Conservation (phyloP, 1,139 yeast genomes). For the Keqinozyma sinolaborantium region DNA sequence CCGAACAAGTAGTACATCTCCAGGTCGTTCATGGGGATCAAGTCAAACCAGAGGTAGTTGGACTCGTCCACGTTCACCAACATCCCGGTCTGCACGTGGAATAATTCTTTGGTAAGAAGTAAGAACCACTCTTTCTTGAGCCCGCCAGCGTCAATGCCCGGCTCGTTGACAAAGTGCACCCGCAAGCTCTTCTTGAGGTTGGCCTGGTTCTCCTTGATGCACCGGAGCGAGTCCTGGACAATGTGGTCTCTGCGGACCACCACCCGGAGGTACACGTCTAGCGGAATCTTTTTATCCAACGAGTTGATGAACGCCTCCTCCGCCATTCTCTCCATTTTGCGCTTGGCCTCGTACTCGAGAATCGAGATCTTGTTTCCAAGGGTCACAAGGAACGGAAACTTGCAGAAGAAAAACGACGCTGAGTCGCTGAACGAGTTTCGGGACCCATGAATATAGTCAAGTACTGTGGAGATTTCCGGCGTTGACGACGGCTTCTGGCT, state of each 20-base stretch:
- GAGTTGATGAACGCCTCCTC: conserved; percentile 86
- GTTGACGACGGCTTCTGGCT: conserved; percentile 8
- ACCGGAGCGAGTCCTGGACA: conserved; percentile 71
- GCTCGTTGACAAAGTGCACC: conserved; percentile 80
- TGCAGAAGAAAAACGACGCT: conserved; percentile 60
- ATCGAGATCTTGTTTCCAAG: conserved; percentile 79
- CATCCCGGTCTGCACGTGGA: conserved; percentile 64
- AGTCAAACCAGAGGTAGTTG: conserved; percentile 70
- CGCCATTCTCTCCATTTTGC: conserved; percentile 83
- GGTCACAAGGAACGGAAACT: conserved; percentile 78
- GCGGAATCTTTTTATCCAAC: conserved; percentile 54
- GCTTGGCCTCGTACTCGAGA: conserved; percentile 76
- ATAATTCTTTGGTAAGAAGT: conserved; percentile 63
- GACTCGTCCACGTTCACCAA: conserved; percentile 66
- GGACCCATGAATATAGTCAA: conserved; percentile 47
- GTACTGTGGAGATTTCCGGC: conserved; percentile 36
- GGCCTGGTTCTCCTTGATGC: conserved; percentile 52
- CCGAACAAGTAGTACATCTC: conserved; percentile 76
- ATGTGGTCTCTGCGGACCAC: conserved; percentile 65
- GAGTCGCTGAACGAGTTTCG: conserved; percentile 19
- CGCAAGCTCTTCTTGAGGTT: conserved; percentile 73
- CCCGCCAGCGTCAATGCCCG: conserved; percentile 96
- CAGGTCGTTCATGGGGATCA: conserved; percentile 40
- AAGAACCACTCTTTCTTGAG: conserved; percentile 90
- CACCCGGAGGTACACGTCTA: conserved; percentile 68